Base-by-base conservation (phyloP, 2,329 filamentous ascomycete species). In the Colletotrichum australisinense region DNA sequence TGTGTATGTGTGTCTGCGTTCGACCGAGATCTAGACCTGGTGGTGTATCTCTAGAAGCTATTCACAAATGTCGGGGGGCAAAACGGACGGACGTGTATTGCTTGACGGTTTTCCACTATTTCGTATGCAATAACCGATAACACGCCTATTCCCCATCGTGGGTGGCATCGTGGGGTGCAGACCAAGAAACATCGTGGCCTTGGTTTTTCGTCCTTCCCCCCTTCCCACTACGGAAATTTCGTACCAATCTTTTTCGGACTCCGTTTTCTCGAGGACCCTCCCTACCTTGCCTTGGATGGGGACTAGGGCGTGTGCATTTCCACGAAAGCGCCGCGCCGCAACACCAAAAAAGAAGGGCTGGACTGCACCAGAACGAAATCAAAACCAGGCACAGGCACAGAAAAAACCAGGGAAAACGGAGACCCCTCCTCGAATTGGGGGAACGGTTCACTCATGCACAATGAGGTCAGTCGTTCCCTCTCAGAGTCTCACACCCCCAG, bases 391-490 rank as follows among this genome's bases (percentile, higher is more conserved):
- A 42, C 38, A 14, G 19, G 22, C 19, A 19, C 35, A 46, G 14
- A 14, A 42, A 42, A 60, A 60, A 24, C 58, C 32, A 32, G 57
- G 28, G 6, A 57, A 68, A 64, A 63, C 65, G 65, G 69, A 72
- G 16, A 9, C 24, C 32, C 30, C 19, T 62, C 68, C 38, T 16
- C 38, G 38, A 42, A 42, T 30, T 19, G 49, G 57, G 26, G 19
- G 24, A 55, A 72, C 69, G 69, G 65, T 64, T 32, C 5, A n/a
- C 19, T 22, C 58, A 69, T 69, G 69, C 65, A 72, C 69, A 42
- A 69, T 72, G 69, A 72, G 57, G 49, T 72, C 69, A 70, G 52
- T 42, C 35, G 19, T 24, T 60, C 49, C 35, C 35, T 38, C 35
- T 42, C 35, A 42, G 11, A 35, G 38, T 42, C 38, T 42, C 38